Evolutionary conservation across 2,329 filamentous ascomycete genomes (phyloP).

Genomic region (Penicillium hordei): DNA sequence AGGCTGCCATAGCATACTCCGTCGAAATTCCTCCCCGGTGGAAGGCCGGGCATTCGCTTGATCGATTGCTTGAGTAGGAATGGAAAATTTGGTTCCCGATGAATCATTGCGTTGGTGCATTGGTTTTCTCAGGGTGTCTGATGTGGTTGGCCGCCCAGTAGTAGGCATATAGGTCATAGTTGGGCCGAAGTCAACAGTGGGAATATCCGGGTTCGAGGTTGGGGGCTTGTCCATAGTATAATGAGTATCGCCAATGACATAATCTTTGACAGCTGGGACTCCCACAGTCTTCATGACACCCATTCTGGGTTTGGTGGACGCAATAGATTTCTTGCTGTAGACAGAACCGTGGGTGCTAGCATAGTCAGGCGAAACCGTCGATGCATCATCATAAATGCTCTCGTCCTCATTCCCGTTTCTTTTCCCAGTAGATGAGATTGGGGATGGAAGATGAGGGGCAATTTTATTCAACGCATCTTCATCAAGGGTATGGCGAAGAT

Average conservation of each 20-base stretch:
- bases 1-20: constrained; percentile 78
- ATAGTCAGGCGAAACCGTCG: constrained; percentile 71
- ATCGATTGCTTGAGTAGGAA: constrained; percentile 28
- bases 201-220: constrained; percentile 58
- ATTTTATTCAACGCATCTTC: constrained; percentile 54
- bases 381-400: constrained; percentile 60
- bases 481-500: constrained; percentile 46
- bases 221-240: constrained; percentile 40
- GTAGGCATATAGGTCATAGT: constrained; percentile 68
- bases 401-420: constrained; percentile 35
- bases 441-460: constrained; percentile 33
- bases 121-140: constrained; percentile 50
- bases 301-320: constrained; percentile 63
- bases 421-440: constrained; percentile 21
- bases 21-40: constrained; percentile 54
- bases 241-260: constrained; percentile 50
- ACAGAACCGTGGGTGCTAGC: constrained; percentile 66
- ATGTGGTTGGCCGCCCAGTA: constrained; percentile 56
- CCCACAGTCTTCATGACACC: constrained; percentile 80
- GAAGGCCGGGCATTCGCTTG: constrained; percentile 42
- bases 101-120: constrained; percentile 35
- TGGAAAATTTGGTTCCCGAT: constrained; percentile 28
- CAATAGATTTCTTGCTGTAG: constrained; percentile 42
- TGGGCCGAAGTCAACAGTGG: constrained; percentile 79
- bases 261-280: constrained; percentile 44